Evolutionary conservation across 2,329 filamentous ascomycete genomes (phyloP).

Genomic region (Cytospora mali): DNA sequence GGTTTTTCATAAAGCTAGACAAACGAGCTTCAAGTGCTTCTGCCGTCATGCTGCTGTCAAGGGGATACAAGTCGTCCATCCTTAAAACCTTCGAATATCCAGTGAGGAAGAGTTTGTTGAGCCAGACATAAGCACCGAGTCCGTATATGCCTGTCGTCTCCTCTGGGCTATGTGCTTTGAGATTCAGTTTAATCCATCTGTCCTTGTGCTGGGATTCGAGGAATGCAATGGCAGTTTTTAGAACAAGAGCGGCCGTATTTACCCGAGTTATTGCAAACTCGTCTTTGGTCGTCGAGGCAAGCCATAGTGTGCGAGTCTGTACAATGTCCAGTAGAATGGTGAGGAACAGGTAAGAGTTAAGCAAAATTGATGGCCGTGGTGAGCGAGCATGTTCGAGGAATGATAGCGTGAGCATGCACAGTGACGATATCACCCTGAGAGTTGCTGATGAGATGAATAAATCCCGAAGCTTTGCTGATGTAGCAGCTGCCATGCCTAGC

Average conservation of each 20-base stretch:
- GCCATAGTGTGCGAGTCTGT: slow-evolving; percentile 47
- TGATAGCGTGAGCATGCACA: slow-evolving; percentile 39
- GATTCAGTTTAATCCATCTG: slow-evolving; percentile 43
- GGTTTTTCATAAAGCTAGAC: slow-evolving; percentile 21
- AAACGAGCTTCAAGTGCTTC: slow-evolving; percentile 28
- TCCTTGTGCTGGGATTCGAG: slow-evolving; percentile 45
- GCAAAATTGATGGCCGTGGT: slow-evolving; percentile 45
- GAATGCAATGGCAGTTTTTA: slow-evolving; percentile 41
- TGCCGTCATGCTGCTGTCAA: slow-evolving; percentile 33
- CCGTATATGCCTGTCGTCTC: slow-evolving; percentile 38
- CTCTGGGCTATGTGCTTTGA: slow-evolving; percentile 42
- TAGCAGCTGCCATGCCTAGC: slow-evolving; percentile 37
- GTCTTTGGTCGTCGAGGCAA: slow-evolving; percentile 30
- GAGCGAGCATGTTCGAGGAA: slow-evolving; percentile 38
- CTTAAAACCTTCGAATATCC: slow-evolving; percentile 39
- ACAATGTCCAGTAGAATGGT: slow-evolving; percentile 48
- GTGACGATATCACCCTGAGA: slow-evolving; percentile 32
- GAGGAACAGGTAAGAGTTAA: slow-evolving; percentile 45
- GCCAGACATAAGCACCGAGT: slow-evolving; percentile 38
- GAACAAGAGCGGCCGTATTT: slow-evolving; percentile 26
- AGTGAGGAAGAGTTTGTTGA: slow-evolving; percentile 36
- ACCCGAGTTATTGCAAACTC: slow-evolving; percentile 29
- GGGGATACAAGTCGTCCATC: slow-evolving; percentile 38
- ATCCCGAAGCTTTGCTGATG: slow-evolving; percentile 26
- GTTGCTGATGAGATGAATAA: slow-evolving; percentile 32